A percentile compares a stretch with the other conserved stretches of the same genome.
These are phyloP conservation scores for Rhamnella rubrinervis DNA, from an alignment of 331 rosid species.

Conservation along the genomic window DNA sequence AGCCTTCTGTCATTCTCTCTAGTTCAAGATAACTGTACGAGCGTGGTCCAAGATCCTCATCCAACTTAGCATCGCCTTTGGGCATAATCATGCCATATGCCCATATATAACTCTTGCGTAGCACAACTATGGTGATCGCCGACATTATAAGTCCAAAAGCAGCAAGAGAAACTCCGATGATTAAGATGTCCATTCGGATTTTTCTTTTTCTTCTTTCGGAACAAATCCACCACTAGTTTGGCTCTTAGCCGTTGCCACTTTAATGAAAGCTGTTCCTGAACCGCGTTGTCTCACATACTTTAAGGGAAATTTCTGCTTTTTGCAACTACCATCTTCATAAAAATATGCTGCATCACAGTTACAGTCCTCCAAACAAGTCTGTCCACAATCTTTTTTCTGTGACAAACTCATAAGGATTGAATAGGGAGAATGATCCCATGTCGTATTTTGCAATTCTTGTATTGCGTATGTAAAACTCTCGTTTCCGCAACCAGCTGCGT, in stretches of 20 bases:
- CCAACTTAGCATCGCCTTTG: not conserved
- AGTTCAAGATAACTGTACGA: conserved; percentile 16
- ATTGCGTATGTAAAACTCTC: not conserved
- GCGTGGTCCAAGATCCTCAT: not conserved
- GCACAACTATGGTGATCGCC: not conserved
- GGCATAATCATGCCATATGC: not conserved
- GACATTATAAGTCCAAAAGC: conserved; percentile 15
- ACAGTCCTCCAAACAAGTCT: conserved; percentile 31
- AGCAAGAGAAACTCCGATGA: conserved; percentile 3
- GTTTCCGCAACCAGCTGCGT: conserved; percentile 3
- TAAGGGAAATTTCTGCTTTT: conserved; percentile 34
- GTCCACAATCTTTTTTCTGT: conserved; percentile 11
- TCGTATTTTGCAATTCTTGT: not conserved
- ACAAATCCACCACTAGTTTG: not conserved
- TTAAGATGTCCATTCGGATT: not conserved
- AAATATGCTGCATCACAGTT: conserved; percentile 24
- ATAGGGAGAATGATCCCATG: conserved; percentile 3
- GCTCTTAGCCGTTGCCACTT: conserved; percentile 7
- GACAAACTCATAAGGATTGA: too few relatives aligned
- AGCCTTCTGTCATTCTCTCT: conserved; percentile 12
- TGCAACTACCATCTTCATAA: not conserved
- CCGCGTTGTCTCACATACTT: not conserved
- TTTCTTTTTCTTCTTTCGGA: not conserved
- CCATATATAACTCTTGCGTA: not conserved
- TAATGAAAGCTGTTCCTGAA: conserved; percentile 12